Conservation (phyloP, 495 filamentous ascomycete species). For the Penicillium steckii region DNA sequence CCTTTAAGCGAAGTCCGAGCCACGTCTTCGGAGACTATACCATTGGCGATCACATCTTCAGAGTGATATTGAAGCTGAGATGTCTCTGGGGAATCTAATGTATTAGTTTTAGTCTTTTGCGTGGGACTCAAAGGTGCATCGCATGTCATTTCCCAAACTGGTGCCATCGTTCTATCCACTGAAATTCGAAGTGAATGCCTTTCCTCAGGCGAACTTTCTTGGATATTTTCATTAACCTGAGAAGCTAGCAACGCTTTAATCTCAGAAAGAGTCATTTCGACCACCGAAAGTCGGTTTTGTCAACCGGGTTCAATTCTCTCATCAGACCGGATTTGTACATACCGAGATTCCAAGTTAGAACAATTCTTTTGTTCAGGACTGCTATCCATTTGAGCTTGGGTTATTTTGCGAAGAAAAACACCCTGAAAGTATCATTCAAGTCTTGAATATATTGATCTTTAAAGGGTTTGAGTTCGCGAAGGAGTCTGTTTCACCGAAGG, state of each 20-base stretch:
- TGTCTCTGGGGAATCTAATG: constrained; percentile 4
- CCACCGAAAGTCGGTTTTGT: neutral
- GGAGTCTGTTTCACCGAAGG: neutral
- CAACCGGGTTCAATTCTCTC: neutral
- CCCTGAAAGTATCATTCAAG: neutral
- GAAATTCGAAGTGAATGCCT: neutral
- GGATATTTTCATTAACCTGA: neutral
- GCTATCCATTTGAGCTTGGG: neutral
- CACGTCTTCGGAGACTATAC: constrained; percentile 6
- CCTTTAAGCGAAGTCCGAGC: constrained; percentile 11
- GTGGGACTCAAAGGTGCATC: constrained; percentile 21
- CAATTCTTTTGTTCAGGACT: neutral
- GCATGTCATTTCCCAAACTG: too few relatives aligned
- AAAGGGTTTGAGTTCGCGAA: neutral
- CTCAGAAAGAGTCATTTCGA: neutral
- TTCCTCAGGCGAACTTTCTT: neutral
- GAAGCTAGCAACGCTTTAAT: neutral
- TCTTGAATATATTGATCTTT: neutral
- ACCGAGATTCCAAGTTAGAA: neutral
- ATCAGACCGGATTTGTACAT: neutral
- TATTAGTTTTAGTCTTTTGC: constrained; percentile 18
- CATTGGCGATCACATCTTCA: constrained; percentile 11
- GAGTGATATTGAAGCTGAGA: constrained; percentile 1
- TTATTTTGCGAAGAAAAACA: neutral
- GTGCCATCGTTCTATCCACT: constrained; percentile 11